A percentile compares a stretch with the other conserved stretches of the same genome.
phyloP scores from a whole-genome alignment of 345 rosid genomes.

The Pseudoturritis turrita region DNA sequence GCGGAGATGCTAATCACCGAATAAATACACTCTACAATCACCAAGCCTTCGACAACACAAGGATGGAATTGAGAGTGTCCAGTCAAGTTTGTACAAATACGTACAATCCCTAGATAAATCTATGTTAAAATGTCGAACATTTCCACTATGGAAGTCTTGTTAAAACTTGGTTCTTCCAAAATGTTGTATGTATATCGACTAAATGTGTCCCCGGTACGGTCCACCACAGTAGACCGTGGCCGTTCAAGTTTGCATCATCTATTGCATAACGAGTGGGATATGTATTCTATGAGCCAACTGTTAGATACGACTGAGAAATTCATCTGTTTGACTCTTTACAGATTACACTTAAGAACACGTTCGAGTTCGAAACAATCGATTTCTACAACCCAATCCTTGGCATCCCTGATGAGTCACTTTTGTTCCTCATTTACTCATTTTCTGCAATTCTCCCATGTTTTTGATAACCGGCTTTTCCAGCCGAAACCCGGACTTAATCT shows the following conservation, averaged over 20 bases:
- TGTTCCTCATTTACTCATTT: too few relatives aligned
- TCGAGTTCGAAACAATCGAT: neutral
- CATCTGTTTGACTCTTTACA: neutral
- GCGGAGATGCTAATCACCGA: conserved; percentile 31
- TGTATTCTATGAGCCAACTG: neutral
- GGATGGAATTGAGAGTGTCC: neutral
- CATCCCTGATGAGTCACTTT: too few relatives aligned
- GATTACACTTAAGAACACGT: neutral
- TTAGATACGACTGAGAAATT: neutral
- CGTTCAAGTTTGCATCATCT: neutral
- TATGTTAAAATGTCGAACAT: conserved; percentile 5
- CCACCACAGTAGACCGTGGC: neutral
- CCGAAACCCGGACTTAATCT: too few relatives aligned
- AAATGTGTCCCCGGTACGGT: neutral
- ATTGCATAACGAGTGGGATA: neutral
- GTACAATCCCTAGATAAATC: neutral
- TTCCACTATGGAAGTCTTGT: conserved; percentile 12
- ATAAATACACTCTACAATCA: conserved; percentile 1
- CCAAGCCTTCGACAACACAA: neutral
- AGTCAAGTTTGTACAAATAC: conserved; percentile 24
- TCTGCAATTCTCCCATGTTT: too few relatives aligned
- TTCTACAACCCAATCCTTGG: neutral
- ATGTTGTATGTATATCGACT: neutral
- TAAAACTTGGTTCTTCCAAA: conserved; percentile 10
- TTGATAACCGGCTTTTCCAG: too few relatives aligned